A percentile compares a stretch with the other conserved stretches of the same genome.
Conservation (phyloP, 2,329 filamentous ascomycete species). For the Fusarium newnesense region DNA sequence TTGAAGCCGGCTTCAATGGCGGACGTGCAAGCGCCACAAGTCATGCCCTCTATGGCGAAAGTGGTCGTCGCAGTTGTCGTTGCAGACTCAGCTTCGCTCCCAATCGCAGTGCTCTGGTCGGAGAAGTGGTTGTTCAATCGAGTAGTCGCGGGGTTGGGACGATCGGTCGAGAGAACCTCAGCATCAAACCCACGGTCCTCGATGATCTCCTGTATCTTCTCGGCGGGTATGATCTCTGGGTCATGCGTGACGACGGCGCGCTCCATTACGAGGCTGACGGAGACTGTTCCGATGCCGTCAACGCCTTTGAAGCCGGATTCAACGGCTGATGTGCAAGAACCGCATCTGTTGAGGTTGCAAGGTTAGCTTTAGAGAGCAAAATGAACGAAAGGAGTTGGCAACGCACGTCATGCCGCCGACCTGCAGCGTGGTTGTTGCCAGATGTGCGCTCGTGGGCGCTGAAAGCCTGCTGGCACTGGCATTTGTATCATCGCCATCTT, state of each 20-base stretch:
- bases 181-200: conserved; percentile 94
- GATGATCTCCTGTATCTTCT: conserved; percentile 84
- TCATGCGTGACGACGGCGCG: conserved; percentile 95
- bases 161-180: conserved; percentile 82
- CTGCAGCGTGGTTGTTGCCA: neutral
- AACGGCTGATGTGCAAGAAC: conserved; percentile 91
- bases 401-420: neutral
- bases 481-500: neutral
- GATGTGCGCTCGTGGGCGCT: neutral
- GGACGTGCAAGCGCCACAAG: conserved; percentile 88
- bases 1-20: conserved; percentile 83
- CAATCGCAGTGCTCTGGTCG: neutral
- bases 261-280: conserved; percentile 94
- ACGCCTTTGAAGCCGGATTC: conserved; percentile 89
- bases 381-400: neutral
- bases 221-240: conserved; percentile 75
- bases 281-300: conserved; percentile 84
- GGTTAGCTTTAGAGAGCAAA: conserved; percentile 41
- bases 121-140: neutral
- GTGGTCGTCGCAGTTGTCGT: conserved; percentile 67
- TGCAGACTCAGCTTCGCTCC: neutral
- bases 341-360: conserved; percentile 70
- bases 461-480: neutral
- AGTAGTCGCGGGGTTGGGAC: conserved; percentile 62
- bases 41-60: conserved; percentile 86